Evolutionary conservation across 371 early-diverging fungal genomes (phyloP), one percentile per base, ranked within the genome.

Genomic region (Mortierella sp.): DNA sequence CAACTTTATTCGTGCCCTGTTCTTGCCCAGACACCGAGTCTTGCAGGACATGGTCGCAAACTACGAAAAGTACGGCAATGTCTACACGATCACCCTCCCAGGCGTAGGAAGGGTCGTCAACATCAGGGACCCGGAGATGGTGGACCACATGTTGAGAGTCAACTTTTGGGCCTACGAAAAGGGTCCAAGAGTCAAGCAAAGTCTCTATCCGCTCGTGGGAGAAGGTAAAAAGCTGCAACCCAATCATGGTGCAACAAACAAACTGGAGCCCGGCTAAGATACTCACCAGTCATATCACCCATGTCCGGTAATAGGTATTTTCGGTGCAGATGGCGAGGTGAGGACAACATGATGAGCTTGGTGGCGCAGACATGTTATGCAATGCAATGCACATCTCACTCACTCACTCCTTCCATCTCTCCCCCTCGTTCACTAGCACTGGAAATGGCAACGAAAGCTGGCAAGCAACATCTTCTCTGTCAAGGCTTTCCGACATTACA

Each of bases 371-470:
- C 27, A 7, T 7, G 2, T 31, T 3, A 9, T 25, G 21, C 17
- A 57, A 0, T 28, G n/a, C 17, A 14, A 41, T 43, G 40, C 14
- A 28, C 3, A 17, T 16, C 19, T 27, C 37, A 22, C 41, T 2
- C 21, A 28, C 48, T 37, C 16, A 6, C 39, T 13, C 31, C 6
- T 45, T 17, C 14, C 24, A 45, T 48, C 48, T 31, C 27, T 29
- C 14, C 54, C 29, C 7, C 37, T 27, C 13, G 0, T 13, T 19
- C 7, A 34, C 14, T 47, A 88, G 62, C 59, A 81, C 2, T 90
- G 91, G 91, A 81, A 79, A 37, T 83, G 79, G 52, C 90, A 90
- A 48, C 73, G 92, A 22, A 91, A 91, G 71, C 76, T 85, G 0
- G 85, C 88, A 2, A 77, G 81, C 44, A 72, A 83, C 44, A 82